Evolutionary conservation across 2,329 filamentous ascomycete genomes (phyloP).

Genomic region (Aspergillus persii): DNA sequence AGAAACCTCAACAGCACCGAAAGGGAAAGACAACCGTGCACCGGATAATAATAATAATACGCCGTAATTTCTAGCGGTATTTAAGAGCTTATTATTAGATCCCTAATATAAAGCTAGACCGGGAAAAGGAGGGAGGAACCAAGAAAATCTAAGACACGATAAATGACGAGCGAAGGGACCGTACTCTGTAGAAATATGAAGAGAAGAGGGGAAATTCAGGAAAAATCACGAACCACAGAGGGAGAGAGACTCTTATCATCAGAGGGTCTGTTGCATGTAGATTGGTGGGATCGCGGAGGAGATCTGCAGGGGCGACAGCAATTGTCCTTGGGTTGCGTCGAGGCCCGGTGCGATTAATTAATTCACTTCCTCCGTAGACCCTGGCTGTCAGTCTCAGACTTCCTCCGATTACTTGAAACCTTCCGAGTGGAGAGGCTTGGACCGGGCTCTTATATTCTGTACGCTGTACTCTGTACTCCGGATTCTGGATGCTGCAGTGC

Average conservation of each 20-base stretch:
- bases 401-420: not conserved
- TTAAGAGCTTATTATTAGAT: not conserved
- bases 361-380: not conserved
- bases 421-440: not conserved
- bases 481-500: no score
- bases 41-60: not conserved
- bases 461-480: no score
- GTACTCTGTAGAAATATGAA: not conserved
- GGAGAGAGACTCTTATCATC: not conserved
- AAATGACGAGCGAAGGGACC: not conserved
- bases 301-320: constrained; percentile 7
- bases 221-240: constrained; percentile 2
- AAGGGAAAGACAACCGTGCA: not conserved
- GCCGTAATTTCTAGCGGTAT: not conserved
- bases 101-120: not conserved
- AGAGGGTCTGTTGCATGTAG: not conserved
- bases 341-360: not conserved
- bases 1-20: not conserved
- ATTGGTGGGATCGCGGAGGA: constrained; percentile 4
- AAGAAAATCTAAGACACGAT: not conserved
- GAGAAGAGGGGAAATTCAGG: not conserved
- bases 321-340: not conserved
- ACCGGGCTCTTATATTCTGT: not conserved
- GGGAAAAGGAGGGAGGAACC: not conserved
- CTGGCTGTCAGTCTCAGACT: not conserved